Percentiles rank a stretch among this genome's conserved stretches.
Evolutionary conservation across 257 asterid species (phyloP).

Genomic region (Rauvolfia tetraphylla): DNA sequence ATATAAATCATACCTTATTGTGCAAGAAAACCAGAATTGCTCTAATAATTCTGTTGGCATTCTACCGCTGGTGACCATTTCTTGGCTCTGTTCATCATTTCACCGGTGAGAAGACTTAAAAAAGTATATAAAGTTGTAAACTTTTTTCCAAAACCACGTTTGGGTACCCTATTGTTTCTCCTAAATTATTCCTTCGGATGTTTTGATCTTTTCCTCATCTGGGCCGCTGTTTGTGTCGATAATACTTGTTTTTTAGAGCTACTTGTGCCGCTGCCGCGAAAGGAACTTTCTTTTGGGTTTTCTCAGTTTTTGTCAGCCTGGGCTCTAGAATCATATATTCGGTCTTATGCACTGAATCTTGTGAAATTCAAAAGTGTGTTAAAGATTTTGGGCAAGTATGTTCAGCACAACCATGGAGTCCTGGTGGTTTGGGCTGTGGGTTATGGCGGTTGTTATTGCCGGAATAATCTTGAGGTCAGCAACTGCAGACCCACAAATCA

Average conservation of each 20-base stretch:
- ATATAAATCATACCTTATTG: no score
- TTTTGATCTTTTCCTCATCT: background rate
- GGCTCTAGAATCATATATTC: background rate
- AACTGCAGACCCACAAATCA: constrained; percentile 54
- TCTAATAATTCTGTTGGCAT: no score
- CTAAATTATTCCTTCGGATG: background rate
- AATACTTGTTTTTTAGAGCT: background rate
- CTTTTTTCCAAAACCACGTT: background rate
- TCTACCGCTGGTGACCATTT: no score
- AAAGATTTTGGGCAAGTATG: background rate
- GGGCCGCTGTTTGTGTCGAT: background rate
- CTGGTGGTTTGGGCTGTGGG: constrained; percentile 13
- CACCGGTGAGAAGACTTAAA: no score
- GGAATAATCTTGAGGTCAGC: constrained; percentile 13
- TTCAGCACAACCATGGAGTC: background rate
- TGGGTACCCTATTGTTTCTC: background rate
- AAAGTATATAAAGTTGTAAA: background rate
- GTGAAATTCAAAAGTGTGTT: background rate
- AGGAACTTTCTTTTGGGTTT: background rate
- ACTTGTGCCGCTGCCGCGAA: no score
- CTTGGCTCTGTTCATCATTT: no score
- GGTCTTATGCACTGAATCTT: background rate
- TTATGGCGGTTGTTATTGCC: constrained; percentile 10
- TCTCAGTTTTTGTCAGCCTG: background rate
- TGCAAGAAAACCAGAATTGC: no score